Percentiles rank a stretch among this genome's conserved stretches.
These are phyloP conservation scores for Yamadazyma membranifaciens DNA, from an alignment of 1,139 yeast species.

Conservation along the genomic window DNA sequence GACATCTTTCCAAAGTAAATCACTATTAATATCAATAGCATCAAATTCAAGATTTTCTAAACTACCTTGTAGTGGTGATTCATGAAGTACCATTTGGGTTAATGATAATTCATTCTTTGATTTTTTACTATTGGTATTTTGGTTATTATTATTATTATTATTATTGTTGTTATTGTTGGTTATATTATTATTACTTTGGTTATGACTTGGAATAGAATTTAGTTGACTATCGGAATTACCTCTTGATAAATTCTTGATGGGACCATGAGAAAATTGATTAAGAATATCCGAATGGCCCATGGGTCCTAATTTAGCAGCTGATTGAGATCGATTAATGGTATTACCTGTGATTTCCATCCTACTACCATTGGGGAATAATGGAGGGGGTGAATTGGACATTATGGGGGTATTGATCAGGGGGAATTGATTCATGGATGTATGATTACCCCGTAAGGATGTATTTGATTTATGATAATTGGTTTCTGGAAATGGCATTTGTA, in stretches of 20 bases:
- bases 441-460: no score
- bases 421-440: not conserved
- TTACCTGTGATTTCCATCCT: conserved; percentile 20
- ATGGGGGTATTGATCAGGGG: not conserved
- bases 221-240: not conserved
- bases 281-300: conserved; percentile 6
- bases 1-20: conserved; percentile 83
- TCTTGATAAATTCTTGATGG: not conserved
- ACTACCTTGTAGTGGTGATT: conserved; percentile 32
- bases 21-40: conserved; percentile 47
- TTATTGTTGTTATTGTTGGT: not conserved
- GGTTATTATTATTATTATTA: conserved; percentile 2
- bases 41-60: conserved; percentile 34
- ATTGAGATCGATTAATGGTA: conserved; percentile 13
- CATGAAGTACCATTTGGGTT: conserved; percentile 20
- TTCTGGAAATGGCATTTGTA: conserved; percentile 2
- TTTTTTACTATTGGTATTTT: conserved; percentile 2
- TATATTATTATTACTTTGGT: not conserved
- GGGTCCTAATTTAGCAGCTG: conserved; percentile 4
- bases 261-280: conserved; percentile 3
- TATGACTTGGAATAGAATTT: no score
- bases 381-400: conserved; percentile 11
- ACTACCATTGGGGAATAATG: conserved; percentile 9
- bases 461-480: no score
- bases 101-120: conserved; percentile 4